A percentile compares a stretch with the other conserved stretches of the same genome.
These are phyloP conservation scores for Quercus wislizeni DNA, from an alignment of 306 rosid species.

Conservation along the genomic window DNA sequence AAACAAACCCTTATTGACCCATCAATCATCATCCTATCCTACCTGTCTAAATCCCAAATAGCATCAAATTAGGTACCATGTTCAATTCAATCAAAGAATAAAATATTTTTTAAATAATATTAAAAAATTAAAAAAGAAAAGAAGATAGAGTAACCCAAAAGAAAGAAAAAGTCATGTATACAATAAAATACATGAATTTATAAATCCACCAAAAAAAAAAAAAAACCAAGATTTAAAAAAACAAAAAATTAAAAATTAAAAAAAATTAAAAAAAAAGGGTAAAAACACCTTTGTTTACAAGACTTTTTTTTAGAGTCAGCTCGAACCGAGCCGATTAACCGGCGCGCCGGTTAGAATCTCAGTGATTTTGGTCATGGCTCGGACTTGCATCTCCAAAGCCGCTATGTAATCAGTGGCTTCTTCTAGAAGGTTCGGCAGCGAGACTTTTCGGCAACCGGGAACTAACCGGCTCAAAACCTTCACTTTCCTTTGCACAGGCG, in stretches of 20 bases:
- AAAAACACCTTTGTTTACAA: slow-evolving; percentile 30
- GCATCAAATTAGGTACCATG: slow-evolving; percentile 36
- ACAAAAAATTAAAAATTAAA: slow-evolving; percentile 2
- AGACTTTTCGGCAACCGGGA: slow-evolving; percentile 82
- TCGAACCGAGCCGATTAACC: slow-evolving; percentile 17
- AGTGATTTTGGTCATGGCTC: slow-evolving; percentile 70
- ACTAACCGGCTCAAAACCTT: slow-evolving; percentile 65
- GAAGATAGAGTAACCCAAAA: slow-evolving; percentile 28
- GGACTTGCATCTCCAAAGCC: slow-evolving; percentile 92
- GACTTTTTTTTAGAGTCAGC: background rate
- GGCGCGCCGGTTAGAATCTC: slow-evolving; percentile 58
- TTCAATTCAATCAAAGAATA: slow-evolving; percentile 23
- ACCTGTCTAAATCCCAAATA: slow-evolving; percentile 8
- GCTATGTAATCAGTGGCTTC: slow-evolving; percentile 82
- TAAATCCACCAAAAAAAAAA: slow-evolving; percentile 23
- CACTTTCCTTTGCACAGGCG: slow-evolving; percentile 59
- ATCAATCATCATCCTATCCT: background rate
- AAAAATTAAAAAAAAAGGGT: slow-evolving; percentile 7
- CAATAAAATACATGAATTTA: slow-evolving; percentile 56
- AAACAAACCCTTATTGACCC: background rate
- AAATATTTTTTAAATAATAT: background rate
- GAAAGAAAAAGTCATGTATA: slow-evolving; percentile 47
- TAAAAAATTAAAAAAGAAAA: background rate
- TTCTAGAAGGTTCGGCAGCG: slow-evolving; percentile 80
- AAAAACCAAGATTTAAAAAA: slow-evolving; percentile 16